Base-by-base conservation (phyloP, 257 asterid genomes). In the Cordia subcordata region DNA sequence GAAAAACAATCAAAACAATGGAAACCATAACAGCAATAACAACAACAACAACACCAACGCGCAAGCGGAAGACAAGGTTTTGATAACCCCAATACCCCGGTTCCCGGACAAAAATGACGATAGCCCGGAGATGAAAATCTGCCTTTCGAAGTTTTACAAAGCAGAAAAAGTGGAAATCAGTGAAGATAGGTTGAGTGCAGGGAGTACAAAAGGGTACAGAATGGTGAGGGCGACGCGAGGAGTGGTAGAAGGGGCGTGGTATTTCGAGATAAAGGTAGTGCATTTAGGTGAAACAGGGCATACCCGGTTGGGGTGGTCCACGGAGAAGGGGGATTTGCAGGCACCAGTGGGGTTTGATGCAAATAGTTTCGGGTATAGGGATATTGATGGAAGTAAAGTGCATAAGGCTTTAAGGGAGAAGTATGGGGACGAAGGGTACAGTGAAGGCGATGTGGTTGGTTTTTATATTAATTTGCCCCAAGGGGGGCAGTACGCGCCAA, bases 221-320 rank as follows among this genome's bases (percentile, higher is more conserved):
- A 93, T 89, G 99, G 97, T 83, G 64, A 86, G 96, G 74, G 99
- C 96, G 5, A 93, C 97, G 3, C 74, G 97, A 23, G 97, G 97
- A 13, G 96, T 89, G 49, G 72, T 52, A 10, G 94, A 89, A 44
- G 95, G 97, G n/a, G 84, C 96, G 0, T 93, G 99, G 99, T 89
- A 83, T 72, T 93, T 80, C 50, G 99, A 93, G 89, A 83, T 93
- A 65, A 88, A 75, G 68, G 81, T 93, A 37, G 80, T 80, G 72
- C 81, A 79, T 62, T 76, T 93, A 74, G 99, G 99, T 49, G 97
- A 85, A 62, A 79, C 96, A 0, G 99, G 99, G 46, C 99, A 93
- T 63, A 81, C 95, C 15, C 75, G 97, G 78, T 64, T 93, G 38
- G 99, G 99, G 5, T 93, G 99, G 99, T 77, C 97, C 0, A 89